Base-by-base conservation (phyloP, 495 filamentous ascomycete genomes). In the Penicillium antarcticum region DNA sequence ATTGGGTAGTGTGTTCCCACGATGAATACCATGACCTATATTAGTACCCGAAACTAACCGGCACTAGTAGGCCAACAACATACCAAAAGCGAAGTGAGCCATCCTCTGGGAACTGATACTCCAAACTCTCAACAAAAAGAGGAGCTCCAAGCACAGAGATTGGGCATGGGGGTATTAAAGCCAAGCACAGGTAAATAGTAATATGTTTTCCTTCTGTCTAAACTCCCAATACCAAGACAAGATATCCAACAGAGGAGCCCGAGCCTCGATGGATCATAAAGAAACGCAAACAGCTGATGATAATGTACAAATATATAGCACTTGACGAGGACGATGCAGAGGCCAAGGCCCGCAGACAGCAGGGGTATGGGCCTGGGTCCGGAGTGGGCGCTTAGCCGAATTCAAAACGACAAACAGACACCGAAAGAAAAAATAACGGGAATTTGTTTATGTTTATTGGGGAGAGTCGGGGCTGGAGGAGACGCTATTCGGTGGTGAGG, bases 311-410 rank as follows among this genome's bases (percentile, higher is more conserved):
- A 70, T 67, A 68, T 55, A 56, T 56, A 57, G 62, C 61, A 51
- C 53, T 53, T 53, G 66, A 68, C 44, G 60, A 66, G 51, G 69
- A 54, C 41, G 70, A 75, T 52, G 63, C 61, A 41, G 64, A 53
- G 23, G 65, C 64, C 47, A 72, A 72, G 53, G 69, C 60, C 48
- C 79, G 83, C 65, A 73, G 68, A 63, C 70, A 71, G 58, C 78
- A 82, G 63, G 82, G 82, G 45, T 86, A 87, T 76, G 82, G 83
- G 38, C 72, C 65, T 63, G 78, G 78, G 48, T 72, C 74, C 46
- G 72, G 68, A 37, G 71, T 86, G 60, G 84, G 84, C 24, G 83
- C 64, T 56, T 84, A 71, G 55, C 18, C 33, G 13, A 46, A 29
- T 44, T 45, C 43, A 42, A 53, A 41, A 55, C 33, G 35, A 37